A percentile compares a stretch with the other conserved stretches of the same genome.
Evolutionary conservation across 768 basidiomycete species (phyloP).

Genomic region (Psilocybe sp.): DNA sequence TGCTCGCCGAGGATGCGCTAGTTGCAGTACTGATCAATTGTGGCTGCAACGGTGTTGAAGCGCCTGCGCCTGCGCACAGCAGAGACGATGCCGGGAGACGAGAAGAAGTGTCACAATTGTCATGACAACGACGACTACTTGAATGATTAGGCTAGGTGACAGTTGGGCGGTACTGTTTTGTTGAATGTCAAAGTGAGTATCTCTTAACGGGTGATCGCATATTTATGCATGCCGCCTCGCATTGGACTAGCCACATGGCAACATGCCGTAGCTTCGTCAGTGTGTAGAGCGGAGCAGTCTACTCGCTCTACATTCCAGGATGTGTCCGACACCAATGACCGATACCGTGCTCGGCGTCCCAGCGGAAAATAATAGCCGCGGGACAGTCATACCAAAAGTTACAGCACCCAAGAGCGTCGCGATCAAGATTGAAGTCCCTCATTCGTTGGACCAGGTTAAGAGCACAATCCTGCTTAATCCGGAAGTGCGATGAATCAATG

Average conservation of each 20-base stretch:
- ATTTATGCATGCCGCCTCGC: not conserved
- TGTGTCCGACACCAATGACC: slow-evolving; percentile 10
- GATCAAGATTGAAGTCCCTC: no score
- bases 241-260: slow-evolving; percentile 49
- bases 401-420: no score
- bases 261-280: slow-evolving; percentile 43
- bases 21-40: slow-evolving; percentile 35
- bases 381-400: no score
- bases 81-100: slow-evolving; percentile 35
- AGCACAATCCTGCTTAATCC: no score
- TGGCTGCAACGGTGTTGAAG: slow-evolving; percentile 40
- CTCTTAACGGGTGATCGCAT: not conserved
- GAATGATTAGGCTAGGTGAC: slow-evolving; percentile 43
- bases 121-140: slow-evolving; percentile 23
- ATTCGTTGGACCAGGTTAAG: no score
- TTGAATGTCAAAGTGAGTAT: slow-evolving; percentile 51
- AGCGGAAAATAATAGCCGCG: no score
- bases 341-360: slow-evolving; percentile 5
- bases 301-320: slow-evolving; percentile 32
- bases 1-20: slow-evolving; percentile 27
- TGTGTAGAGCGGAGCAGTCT: slow-evolving; percentile 43
- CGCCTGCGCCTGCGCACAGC: slow-evolving; percentile 48
- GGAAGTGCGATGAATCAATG: no score
- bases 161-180: slow-evolving; percentile 50
- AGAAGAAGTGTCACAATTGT: slow-evolving; percentile 44